phyloP scores from a whole-genome alignment of 129 eudicot species.

The Oenanthe sinensis region DNA sequence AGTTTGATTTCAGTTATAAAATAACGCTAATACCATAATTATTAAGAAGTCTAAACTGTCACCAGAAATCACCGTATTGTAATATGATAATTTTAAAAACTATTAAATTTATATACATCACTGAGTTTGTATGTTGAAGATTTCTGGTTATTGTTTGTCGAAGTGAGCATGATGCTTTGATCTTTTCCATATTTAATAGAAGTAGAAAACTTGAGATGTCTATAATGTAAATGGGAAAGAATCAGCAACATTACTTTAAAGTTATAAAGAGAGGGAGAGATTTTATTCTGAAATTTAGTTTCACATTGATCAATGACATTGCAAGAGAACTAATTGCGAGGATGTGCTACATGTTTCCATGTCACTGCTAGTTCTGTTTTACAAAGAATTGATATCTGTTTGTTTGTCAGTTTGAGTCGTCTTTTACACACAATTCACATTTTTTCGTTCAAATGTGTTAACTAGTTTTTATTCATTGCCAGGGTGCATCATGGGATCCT shows the following conservation, averaged over 20 bases:
- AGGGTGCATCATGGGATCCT: slow-evolving; percentile 99
- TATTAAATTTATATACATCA: neutral
- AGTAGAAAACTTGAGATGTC: neutral
- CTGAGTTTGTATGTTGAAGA: neutral
- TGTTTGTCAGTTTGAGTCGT: neutral
- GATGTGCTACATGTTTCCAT: neutral
- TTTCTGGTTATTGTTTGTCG: neutral
- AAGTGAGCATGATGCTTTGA: neutral
- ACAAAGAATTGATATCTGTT: neutral
- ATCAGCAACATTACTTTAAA: neutral
- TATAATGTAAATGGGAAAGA: neutral
- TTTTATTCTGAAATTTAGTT: neutral
- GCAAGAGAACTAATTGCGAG: neutral
- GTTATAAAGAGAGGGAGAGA: neutral
- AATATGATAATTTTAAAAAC: neutral
- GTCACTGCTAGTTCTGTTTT: neutral
- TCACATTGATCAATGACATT: neutral
- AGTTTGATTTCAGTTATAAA: neutral
- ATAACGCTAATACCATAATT: neutral
- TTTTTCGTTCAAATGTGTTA: neutral
- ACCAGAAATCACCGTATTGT: neutral
- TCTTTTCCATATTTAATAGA: neutral
- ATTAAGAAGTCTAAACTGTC: neutral
- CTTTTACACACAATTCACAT: neutral
- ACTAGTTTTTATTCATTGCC: slow-evolving; percentile 15